Evolutionary conservation across 106 monocot genomes (phyloP).

Genomic region (Phalaenopsis aphrodite): DNA sequence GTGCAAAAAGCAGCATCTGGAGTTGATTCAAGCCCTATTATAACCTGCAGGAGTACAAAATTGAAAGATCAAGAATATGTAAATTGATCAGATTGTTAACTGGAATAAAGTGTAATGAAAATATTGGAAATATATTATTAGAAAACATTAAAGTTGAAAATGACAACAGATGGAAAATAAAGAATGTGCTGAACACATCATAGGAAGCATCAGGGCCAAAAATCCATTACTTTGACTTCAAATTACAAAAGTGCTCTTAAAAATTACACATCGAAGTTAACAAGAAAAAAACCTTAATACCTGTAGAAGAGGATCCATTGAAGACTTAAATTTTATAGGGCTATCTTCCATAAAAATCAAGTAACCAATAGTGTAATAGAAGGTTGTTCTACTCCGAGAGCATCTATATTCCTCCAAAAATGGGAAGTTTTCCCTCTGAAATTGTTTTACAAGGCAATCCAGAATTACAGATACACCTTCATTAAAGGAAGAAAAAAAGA

Average conservation of each 20-base stretch:
- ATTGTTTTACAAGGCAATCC: not conserved
- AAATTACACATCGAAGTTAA: not conserved
- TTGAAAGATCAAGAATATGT: not conserved
- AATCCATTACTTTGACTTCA: not conserved
- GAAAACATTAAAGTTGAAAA: not conserved
- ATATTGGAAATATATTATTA: not conserved
- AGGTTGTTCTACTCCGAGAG: constrained; percentile 85
- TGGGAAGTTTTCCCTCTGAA: constrained; percentile 87
- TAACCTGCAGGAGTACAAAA: constrained; percentile 36
- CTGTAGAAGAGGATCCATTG: constrained; percentile 95
- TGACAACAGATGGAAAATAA: not conserved
- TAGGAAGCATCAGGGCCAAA: not conserved
- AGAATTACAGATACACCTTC: not conserved
- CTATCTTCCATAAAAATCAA: constrained; percentile 99
- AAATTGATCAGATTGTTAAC: not conserved
- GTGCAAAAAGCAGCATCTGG: constrained; percentile 78
- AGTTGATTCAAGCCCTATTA: constrained; percentile 65
- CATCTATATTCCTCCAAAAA: constrained; percentile 90
- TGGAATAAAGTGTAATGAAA: not conserved
- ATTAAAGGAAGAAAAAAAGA: not conserved
- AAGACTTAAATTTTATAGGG: constrained; percentile 83
- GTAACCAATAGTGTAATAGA: constrained; percentile 86
- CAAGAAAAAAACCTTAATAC: constrained; percentile 11
- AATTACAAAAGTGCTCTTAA: not conserved
- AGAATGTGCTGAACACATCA: not conserved